Evolutionary conservation across 2,329 filamentous ascomycete genomes (phyloP).

Genomic region (Sphaerulina musiva): DNA sequence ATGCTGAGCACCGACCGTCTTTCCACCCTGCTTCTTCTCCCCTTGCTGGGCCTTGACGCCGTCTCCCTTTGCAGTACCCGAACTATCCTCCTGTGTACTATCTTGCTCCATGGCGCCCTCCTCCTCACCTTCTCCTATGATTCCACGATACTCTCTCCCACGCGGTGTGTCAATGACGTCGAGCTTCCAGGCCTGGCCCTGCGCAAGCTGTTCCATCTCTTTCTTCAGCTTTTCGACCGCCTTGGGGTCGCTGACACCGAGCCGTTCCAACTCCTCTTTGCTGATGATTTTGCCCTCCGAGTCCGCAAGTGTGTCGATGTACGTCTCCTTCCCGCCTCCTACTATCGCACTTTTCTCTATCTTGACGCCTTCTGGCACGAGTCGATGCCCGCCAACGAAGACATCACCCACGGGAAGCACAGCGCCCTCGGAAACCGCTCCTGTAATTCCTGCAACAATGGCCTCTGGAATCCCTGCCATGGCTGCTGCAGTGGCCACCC

Average conservation of each 20-base stretch:
- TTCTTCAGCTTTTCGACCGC: constrained; percentile 63
- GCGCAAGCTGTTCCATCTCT: constrained; percentile 61
- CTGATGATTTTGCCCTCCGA: constrained; percentile 48
- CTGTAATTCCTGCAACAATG: constrained; percentile 27
- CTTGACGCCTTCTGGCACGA: constrained; percentile 50
- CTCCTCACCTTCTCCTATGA: constrained; percentile 54
- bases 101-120: constrained; percentile 34
- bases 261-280: constrained; percentile 46
- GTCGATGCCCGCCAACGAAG: constrained; percentile 51
- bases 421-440: constrained; percentile 2
- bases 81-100: constrained; percentile 6
- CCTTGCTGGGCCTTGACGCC: constrained; percentile 33
- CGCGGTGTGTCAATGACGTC: constrained; percentile 67
- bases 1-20: neutral
- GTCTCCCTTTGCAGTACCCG: constrained; percentile 21
- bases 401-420: constrained; percentile 49
- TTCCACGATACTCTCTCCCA: constrained; percentile 61
- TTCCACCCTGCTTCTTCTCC: constrained; percentile 13
- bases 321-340: constrained; percentile 48
- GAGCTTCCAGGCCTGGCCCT: constrained; percentile 69
- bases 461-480: constrained; percentile 27
- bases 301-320: constrained; percentile 47
- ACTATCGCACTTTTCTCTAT: constrained; percentile 50
- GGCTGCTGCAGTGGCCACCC: constrained; percentile 25
- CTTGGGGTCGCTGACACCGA: constrained; percentile 62